Evolutionary conservation across 176 grass and related monocot species (phyloP).

Genomic region (Rhynchospora tenuis): DNA sequence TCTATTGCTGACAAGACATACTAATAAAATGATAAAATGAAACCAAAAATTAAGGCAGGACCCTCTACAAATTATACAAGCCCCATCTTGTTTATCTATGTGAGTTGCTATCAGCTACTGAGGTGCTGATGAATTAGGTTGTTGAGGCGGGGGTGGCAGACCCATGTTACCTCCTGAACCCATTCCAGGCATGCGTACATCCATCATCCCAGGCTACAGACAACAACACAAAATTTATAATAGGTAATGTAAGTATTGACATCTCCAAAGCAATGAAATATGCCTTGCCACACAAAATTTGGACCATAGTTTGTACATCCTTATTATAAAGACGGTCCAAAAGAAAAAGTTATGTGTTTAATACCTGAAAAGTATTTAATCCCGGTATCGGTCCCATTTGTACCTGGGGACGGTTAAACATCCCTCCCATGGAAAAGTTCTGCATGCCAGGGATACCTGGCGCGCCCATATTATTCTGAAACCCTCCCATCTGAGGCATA

Average conservation of each 20-base stretch:
- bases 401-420: conserved; percentile 71
- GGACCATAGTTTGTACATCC: not conserved
- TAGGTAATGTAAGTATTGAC: not conserved
- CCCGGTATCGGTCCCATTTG: conserved; percentile 77
- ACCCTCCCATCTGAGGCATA: conserved; percentile 68
- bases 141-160: conserved; percentile 44
- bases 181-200: conserved; percentile 32
- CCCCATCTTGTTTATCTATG: not conserved
- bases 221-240: not conserved
- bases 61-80: not conserved
- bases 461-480: conserved; percentile 56
- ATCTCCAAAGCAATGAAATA: not conserved
- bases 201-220: conserved; percentile 60
- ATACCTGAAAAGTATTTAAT: conserved; percentile 67
- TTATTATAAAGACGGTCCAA: not conserved
- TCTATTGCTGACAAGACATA: not conserved
- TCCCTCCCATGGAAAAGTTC: conserved; percentile 68
- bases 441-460: conserved; percentile 54
- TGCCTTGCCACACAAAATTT: not conserved
- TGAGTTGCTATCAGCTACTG: conserved; percentile 27
- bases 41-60: not conserved
- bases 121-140: conserved; percentile 48
- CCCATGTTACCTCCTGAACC: conserved; percentile 55
- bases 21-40: not conserved
- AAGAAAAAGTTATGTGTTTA: not conserved